Evolutionary conservation across 148 eudicot species (phyloP).

Genomic region (Tetragonia tetragonoides): DNA sequence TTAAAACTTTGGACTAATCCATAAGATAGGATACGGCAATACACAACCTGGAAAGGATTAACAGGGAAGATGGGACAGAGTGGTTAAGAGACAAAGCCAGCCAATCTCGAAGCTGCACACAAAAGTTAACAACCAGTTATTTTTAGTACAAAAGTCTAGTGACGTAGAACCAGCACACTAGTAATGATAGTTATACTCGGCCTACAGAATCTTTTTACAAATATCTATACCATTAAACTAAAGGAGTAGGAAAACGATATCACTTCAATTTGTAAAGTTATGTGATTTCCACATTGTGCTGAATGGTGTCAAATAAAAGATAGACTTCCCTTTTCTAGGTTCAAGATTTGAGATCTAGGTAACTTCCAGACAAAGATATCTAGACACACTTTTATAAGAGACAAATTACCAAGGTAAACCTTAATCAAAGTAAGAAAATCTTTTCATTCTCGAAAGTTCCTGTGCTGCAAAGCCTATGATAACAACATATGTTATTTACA

Average conservation of each 20-base stretch:
- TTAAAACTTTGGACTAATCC: background rate
- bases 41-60: slow-evolving; percentile 77
- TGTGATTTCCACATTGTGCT: background rate
- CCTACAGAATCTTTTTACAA: background rate
- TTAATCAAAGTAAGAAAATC: background rate
- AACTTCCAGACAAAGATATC: background rate
- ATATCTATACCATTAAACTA: background rate
- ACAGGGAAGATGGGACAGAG: slow-evolving; percentile 78
- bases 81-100: slow-evolving; percentile 80
- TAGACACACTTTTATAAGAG: background rate
- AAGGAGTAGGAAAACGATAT: background rate
- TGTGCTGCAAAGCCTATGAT: background rate
- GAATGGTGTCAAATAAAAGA: background rate
- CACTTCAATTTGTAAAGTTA: background rate
- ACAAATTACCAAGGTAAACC: background rate
- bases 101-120: slow-evolving; percentile 81
- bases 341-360: background rate
- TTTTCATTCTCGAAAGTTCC: background rate
- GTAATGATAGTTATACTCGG: background rate
- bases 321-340: background rate
- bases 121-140: background rate
- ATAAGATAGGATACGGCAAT: background rate
- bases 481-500: background rate
- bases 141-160: background rate
- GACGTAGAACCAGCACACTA: background rate